Evolutionary conservation across 2,329 filamentous ascomycete genomes (phyloP), one percentile per base, ranked within the genome.

Genomic region (Xylaria multiplex): DNA sequence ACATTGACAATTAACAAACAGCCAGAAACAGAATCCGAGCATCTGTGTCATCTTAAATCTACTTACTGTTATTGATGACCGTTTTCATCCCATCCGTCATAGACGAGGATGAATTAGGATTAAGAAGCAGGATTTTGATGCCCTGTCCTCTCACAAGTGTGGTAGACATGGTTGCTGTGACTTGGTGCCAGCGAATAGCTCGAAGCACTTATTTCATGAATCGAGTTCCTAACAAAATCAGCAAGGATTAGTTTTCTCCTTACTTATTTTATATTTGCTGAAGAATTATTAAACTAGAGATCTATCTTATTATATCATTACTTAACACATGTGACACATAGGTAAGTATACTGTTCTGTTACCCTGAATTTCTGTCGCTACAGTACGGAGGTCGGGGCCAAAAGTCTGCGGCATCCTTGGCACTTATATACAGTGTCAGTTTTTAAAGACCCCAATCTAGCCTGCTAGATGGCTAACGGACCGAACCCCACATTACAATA

Each of bases 101-200:
- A 62, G 83, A 81, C 62, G 80, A 72, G 0, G 90, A 93, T 2
- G 91, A 93, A 79, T 96, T 96, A 40, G 92, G 92, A 74, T 96
- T 95, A 72, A 95, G 84, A 67, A 95, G 82, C 46, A 95, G 83
- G 68, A 94, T 88, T 68, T 78, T 83, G 69, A 78, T 79, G 30
- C 70, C 71, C 65, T 72, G 73, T 43, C 71, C 73, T 46, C 76
- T 73, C 19, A 78, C 68, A 27, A 75, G 65, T 14, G 69, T 68
- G 43, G 74, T 75, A 9, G 75, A 49, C 64, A 64, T 67, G 11
- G 40, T 54, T n/a, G 59, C 13, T 58, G 8, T 35, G 16, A 27
- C 19, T 37, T 50, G 30, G 2, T 42, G 57, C 37, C 32, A 11
- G 14, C 14, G 43, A 32, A 35, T 54, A 27, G 48, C 30, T 45